These are phyloP conservation scores for Pythium volutum DNA, from an alignment of 352 stramenopile genomes.

Conservation along the genomic window DNA sequence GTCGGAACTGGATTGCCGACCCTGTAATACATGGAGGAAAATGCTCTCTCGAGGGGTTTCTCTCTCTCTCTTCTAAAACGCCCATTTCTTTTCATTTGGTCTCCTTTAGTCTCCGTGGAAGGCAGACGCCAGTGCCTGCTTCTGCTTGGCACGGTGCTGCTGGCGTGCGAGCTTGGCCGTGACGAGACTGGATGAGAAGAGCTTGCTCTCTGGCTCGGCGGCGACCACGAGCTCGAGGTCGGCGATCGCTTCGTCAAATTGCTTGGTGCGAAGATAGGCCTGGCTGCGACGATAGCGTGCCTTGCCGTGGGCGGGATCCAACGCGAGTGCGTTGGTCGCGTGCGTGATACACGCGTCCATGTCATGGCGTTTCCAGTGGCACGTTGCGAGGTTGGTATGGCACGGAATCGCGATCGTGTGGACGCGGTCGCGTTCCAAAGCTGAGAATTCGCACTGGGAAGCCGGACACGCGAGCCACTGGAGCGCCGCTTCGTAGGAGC, in stretches of 20 bases:
- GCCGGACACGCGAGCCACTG: constrained; percentile 51
- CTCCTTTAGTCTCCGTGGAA: constrained; percentile 1
- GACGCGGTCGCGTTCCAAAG: constrained; percentile 32
- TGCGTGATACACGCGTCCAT: constrained; percentile 48
- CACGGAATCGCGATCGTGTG: constrained; percentile 40
- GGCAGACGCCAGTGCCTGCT: constrained; percentile 18
- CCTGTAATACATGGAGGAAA: constrained; percentile 34
- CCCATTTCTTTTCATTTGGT: neutral
- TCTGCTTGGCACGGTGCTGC: constrained; percentile 16
- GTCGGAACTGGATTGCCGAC: constrained; percentile 7
- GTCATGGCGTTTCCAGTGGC: constrained; percentile 45
- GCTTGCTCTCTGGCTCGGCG: constrained; percentile 42
- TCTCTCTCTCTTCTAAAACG: constrained; percentile 8
- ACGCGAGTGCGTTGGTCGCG: constrained; percentile 39
- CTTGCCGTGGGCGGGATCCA: constrained; percentile 52
- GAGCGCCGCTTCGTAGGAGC: constrained; percentile 37
- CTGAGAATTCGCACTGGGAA: constrained; percentile 33
- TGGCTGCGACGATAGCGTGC: constrained; percentile 66
- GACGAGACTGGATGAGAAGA: constrained; percentile 18
- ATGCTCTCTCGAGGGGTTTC: constrained; percentile 20
- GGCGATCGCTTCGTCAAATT: constrained; percentile 50
- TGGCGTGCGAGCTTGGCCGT: constrained; percentile 15
- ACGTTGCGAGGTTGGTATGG: constrained; percentile 61
- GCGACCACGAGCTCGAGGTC: constrained; percentile 41
- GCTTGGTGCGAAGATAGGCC: constrained; percentile 47